Base-by-base conservation (phyloP, 2,329 filamentous ascomycete genomes). In the Penicillium sclerotiorum region DNA sequence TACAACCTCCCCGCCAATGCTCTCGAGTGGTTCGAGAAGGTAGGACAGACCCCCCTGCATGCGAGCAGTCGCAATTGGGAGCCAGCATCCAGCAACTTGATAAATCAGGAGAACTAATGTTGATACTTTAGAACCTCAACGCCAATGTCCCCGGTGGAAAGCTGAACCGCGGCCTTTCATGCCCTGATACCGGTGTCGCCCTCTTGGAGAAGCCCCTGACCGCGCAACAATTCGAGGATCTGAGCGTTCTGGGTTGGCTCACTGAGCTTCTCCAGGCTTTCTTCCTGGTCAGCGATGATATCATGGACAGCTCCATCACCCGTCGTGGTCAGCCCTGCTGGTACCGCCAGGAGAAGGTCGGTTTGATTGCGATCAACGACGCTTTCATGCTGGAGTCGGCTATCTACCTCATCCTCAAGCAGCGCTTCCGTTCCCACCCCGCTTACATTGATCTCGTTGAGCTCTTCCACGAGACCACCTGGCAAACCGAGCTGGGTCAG, bases 101-200 rank as follows among this genome's bases (percentile, higher is more conserved):
- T 28, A 3, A 18, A 32, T 32, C 5, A 6, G 11, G 15, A 8
- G 17, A 28, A 25, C 49, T 56, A 11, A 55, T 46, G 35, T 12
- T 30, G 15, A 36, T 48, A 13, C 1, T 2, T 22, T 60, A 96
- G 90, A 87, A 82, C 55, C 82, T 97, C 65, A 83, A 92, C 69
- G 81, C 84, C 77, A 99, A 99, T 77, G 85, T 90, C 6, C 78
- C 94, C 46, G 94, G 94, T 62, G 94, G 94, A 70, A 99, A 99
- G 81, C 96, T 92, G 80, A 99, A 99, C 79, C 90, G 94, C 68
- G 94, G 94, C 77, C 95, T 99, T 84, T 97, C 92, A 40, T 93
- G 97, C 53, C 88, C 94, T 60, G 94, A 99, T 77, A 94, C 91
- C 39, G 86, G 87, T 58, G 87, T 90, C 58, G 79, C 94, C 64